These are phyloP conservation scores for Aspergillus fumigatus DNA, from an alignment of 2,329 filamentous ascomycete genomes.

Conservation along the genomic window DNA sequence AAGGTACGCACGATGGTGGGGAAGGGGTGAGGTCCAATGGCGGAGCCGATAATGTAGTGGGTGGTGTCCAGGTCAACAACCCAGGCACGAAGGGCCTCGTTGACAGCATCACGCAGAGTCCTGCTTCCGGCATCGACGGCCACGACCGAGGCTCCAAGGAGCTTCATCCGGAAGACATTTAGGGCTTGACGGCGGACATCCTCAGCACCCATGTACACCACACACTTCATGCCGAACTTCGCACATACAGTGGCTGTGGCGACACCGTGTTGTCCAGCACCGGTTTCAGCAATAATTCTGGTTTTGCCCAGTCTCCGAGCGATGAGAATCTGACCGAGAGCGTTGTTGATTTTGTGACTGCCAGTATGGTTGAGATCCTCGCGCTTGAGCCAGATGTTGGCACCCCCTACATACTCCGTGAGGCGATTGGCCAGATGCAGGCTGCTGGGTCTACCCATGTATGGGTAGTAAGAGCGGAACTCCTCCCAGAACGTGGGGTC, in stretches of 20 bases:
- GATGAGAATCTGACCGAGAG: constrained; percentile 84
- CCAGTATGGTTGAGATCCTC: constrained; percentile 98
- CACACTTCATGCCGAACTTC: constrained; percentile 97
- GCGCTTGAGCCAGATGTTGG: constrained; percentile 95
- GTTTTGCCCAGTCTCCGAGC: constrained; percentile 86
- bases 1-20: constrained; percentile 95
- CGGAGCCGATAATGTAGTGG: constrained; percentile 97
- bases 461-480: constrained; percentile 91
- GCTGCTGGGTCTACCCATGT: constrained; percentile 92
- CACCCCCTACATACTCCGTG: constrained; percentile 83
- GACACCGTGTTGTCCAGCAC: constrained; percentile 95
- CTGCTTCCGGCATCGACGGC: constrained; percentile 86
- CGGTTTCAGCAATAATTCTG: constrained; percentile 95
- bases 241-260: constrained; percentile 96
- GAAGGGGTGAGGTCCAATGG: constrained; percentile 96
- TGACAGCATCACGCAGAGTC: constrained; percentile 82
- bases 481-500: constrained; percentile 96
- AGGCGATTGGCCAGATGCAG: constrained; percentile 84
- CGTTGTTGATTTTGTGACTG: constrained; percentile 99
- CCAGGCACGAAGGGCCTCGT: constrained; percentile 92
- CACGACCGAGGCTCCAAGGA: constrained; percentile 87
- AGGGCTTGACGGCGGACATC: constrained; percentile 93
- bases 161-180: constrained; percentile 97
- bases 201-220: constrained; percentile 97
- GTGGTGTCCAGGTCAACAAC: constrained; percentile 88